Conservation (phyloP, 768 basidiomycete genomes). For the Hypholoma fasciculare region DNA sequence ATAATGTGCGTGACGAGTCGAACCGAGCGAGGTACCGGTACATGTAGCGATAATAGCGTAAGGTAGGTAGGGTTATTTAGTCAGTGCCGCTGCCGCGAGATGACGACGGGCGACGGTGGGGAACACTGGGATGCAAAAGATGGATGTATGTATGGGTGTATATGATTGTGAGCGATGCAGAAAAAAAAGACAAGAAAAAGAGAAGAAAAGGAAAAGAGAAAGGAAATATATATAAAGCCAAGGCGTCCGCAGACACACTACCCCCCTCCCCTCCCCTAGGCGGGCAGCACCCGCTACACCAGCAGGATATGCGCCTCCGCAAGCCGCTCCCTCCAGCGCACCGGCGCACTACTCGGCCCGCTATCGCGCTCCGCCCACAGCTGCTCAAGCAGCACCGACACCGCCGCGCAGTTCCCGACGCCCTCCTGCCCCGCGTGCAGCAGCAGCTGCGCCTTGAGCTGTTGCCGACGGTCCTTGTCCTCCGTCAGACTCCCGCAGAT, state of each 20-base stretch:
- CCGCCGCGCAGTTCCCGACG: constrained; percentile 67
- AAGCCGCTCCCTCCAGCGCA: constrained; percentile 66
- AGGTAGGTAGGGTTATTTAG: too few relatives aligned
- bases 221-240: constrained; percentile 4
- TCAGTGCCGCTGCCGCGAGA: too few relatives aligned
- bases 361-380: constrained; percentile 54
- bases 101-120: background rate
- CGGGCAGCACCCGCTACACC: constrained; percentile 17
- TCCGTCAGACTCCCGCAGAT: constrained; percentile 72
- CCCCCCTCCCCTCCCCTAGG: too few relatives aligned
- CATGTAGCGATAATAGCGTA: too few relatives aligned
- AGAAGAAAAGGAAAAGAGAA: background rate
- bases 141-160: background rate
- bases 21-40: too few relatives aligned
- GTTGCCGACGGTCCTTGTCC: constrained; percentile 37
- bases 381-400: constrained; percentile 48
- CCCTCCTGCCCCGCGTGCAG: constrained; percentile 48
- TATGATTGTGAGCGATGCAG: background rate
- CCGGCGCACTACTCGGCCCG: constrained; percentile 27
- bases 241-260: too few relatives aligned
- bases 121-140: background rate
- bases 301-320: constrained; percentile 51
- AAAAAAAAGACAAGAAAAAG: background rate
- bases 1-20: too few relatives aligned
- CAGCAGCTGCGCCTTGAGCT: constrained; percentile 46